Conservation (phyloP, 2,329 filamentous ascomycete genomes). For the Fusarium graminum region DNA sequence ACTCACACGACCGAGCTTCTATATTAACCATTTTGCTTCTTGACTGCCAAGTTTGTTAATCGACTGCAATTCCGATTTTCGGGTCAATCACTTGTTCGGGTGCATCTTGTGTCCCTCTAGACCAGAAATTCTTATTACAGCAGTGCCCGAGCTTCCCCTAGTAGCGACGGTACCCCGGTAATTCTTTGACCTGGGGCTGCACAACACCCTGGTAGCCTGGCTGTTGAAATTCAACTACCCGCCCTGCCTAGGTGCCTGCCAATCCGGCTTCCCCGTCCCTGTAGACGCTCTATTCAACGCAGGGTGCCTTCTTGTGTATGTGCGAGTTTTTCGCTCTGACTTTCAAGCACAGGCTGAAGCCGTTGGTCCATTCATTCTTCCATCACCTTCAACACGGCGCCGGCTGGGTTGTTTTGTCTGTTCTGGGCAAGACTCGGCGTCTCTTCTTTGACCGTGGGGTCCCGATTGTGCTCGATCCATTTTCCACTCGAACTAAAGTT, state of each 20-base stretch:
- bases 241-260: slow-evolving; percentile 43
- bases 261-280: slow-evolving; percentile 47
- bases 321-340: slow-evolving; percentile 44
- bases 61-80: slow-evolving; percentile 28
- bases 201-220: slow-evolving; percentile 37
- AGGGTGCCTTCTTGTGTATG: slow-evolving; percentile 42
- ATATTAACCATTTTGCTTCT: slow-evolving; percentile 20
- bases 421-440: slow-evolving; percentile 41
- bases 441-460: slow-evolving; percentile 40
- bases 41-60: slow-evolving; percentile 31
- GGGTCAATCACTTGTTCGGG: slow-evolving; percentile 32
- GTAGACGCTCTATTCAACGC: slow-evolving; percentile 21
- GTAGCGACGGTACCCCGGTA: slow-evolving; percentile 32
- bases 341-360: slow-evolving; percentile 30
- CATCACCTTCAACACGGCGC: slow-evolving; percentile 31
- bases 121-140: slow-evolving; percentile 36
- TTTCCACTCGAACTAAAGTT: slow-evolving; percentile 25
- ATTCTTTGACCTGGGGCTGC: slow-evolving; percentile 30
- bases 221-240: slow-evolving; percentile 41
- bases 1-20: slow-evolving; percentile 25
- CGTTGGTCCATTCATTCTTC: slow-evolving; percentile 20
- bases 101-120: slow-evolving; percentile 25
- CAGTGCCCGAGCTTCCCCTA: slow-evolving; percentile 38
- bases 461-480: slow-evolving; percentile 34
- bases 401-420: slow-evolving; percentile 46